Evolutionary conservation across 2,329 filamentous ascomycete species (phyloP).

Genomic region (Paecilomyces dactylethromorphus): DNA sequence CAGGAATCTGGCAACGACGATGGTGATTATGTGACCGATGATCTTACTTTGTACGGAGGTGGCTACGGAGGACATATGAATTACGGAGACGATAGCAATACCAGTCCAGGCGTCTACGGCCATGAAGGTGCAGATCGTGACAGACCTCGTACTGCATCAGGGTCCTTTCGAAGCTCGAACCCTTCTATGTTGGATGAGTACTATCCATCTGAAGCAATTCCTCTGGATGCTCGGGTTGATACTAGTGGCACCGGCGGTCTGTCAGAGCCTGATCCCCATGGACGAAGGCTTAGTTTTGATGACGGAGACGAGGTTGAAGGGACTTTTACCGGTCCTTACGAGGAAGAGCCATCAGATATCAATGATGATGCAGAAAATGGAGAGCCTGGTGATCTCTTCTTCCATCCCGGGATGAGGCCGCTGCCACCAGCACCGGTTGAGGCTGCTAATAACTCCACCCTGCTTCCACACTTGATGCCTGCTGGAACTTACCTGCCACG

Average conservation of each 20-base stretch:
- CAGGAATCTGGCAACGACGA: constrained; percentile 52
- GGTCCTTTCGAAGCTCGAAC: constrained; percentile 22
- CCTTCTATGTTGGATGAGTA: constrained; percentile 25
- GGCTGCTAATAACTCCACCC: constrained; percentile 38
- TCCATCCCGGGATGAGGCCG: constrained; percentile 73
- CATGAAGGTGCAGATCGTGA: constrained; percentile 10
- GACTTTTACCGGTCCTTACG: constrained; percentile 50
- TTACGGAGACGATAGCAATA: constrained; percentile 48
- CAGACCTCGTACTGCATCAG: constrained; percentile 14
- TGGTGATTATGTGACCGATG: constrained; percentile 65
- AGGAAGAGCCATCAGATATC: constrained; percentile 43
- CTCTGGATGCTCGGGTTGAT: constrained; percentile 66
- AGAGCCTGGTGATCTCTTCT: constrained; percentile 86
- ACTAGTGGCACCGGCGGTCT: constrained; percentile 86
- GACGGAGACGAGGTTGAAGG: constrained; percentile 80
- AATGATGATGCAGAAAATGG: constrained; percentile 64
- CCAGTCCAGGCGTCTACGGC: constrained; percentile 11
- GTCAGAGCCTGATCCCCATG: constrained; percentile 60
- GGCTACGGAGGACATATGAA: constrained; percentile 59
- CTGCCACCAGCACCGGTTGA: constrained; percentile 59
- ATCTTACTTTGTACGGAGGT: constrained; percentile 68
- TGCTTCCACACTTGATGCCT: constrained; percentile 43
- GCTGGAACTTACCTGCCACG: constrained; percentile 51
- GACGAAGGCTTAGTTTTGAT: constrained; percentile 76
- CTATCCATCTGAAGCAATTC: constrained; percentile 37